These are phyloP conservation scores for Aspergillus bertholletiae DNA, from an alignment of 495 filamentous ascomycete genomes.

Conservation along the genomic window DNA sequence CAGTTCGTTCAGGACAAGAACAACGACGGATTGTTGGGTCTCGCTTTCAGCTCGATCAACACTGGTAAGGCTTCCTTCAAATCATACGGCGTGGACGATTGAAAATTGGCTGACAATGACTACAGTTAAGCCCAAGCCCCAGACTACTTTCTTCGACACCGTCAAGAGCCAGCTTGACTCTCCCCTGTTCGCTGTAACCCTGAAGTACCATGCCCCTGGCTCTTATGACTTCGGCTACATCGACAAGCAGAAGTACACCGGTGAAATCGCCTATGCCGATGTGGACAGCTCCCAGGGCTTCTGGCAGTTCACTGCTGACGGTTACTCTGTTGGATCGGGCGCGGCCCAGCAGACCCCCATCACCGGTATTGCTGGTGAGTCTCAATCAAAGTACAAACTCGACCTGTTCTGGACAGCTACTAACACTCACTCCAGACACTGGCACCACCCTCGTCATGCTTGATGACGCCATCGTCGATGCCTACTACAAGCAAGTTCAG, in stretches of 20 bases:
- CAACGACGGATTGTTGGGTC: conserved; percentile 69
- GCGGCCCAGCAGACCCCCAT: conserved; percentile 18
- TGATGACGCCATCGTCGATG: conserved; percentile 48
- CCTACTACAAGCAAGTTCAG: conserved; percentile 60
- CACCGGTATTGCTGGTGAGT: conserved; percentile 35
- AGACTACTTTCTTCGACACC: conserved; percentile 74
- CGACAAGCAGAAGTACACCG: conserved; percentile 59
- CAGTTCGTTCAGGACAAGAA: conserved; percentile 56
- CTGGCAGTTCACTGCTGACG: conserved; percentile 65
- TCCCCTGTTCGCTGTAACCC: conserved; percentile 65
- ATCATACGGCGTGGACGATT: background rate
- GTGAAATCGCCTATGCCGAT: conserved; percentile 55
- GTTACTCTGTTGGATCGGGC: conserved; percentile 57
- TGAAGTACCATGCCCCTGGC: conserved; percentile 63
- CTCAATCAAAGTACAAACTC: background rate
- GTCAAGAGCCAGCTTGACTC: conserved; percentile 52
- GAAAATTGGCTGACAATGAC: background rate
- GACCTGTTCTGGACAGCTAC: background rate
- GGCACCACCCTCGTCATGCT: conserved; percentile 73
- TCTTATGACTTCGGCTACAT: conserved; percentile 75
- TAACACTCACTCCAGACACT: conserved; percentile 38
- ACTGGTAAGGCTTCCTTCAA: conserved; percentile 33
- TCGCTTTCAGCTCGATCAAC: conserved; percentile 70
- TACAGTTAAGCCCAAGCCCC: conserved; percentile 49
- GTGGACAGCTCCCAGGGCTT: conserved; percentile 62